A percentile compares a stretch with the other conserved stretches of the same genome.
Evolutionary conservation across 352 stramenopile species (phyloP).

Genomic region (Phytophthora niederhauseri): DNA sequence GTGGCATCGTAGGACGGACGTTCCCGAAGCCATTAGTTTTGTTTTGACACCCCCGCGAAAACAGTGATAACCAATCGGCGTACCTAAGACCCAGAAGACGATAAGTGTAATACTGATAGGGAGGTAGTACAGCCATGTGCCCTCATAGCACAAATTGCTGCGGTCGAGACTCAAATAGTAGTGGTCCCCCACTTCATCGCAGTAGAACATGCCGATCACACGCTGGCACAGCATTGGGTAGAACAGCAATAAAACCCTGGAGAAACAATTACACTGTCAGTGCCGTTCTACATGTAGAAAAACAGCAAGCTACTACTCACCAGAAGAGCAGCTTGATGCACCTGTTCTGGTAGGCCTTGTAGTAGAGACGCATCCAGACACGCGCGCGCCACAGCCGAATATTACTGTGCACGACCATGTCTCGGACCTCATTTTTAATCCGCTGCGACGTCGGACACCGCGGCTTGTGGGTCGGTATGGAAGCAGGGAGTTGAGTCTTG

Average conservation of each 20-base stretch:
- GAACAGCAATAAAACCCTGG: constrained; percentile 67
- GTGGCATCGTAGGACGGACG: not conserved
- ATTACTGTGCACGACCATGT: constrained; percentile 76
- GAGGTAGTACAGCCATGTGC: constrained; percentile 63
- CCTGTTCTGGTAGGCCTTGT: constrained; percentile 75
- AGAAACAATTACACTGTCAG: not conserved
- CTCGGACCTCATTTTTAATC: constrained; percentile 54
- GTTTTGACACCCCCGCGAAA: not conserved
- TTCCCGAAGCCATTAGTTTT: not conserved
- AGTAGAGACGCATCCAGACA: constrained; percentile 75
- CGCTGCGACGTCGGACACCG: constrained; percentile 60
- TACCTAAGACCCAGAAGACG: constrained; percentile 69
- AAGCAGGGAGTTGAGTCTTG: constrained; percentile 49
- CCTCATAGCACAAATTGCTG: constrained; percentile 61
- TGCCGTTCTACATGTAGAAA: not conserved
- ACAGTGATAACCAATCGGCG: constrained; percentile 1
- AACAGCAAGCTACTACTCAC: constrained; percentile 20
- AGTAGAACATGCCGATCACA: constrained; percentile 77
- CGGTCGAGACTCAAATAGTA: constrained; percentile 74
- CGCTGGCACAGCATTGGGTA: constrained; percentile 79
- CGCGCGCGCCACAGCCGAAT: constrained; percentile 70
- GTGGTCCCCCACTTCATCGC: constrained; percentile 62
- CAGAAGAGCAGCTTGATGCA: constrained; percentile 83
- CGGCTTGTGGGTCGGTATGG: constrained; percentile 45
- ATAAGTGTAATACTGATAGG: constrained; percentile 51